Base-by-base conservation (phyloP, 2,329 filamentous ascomycete genomes). In the Dactylellina sp. region DNA sequence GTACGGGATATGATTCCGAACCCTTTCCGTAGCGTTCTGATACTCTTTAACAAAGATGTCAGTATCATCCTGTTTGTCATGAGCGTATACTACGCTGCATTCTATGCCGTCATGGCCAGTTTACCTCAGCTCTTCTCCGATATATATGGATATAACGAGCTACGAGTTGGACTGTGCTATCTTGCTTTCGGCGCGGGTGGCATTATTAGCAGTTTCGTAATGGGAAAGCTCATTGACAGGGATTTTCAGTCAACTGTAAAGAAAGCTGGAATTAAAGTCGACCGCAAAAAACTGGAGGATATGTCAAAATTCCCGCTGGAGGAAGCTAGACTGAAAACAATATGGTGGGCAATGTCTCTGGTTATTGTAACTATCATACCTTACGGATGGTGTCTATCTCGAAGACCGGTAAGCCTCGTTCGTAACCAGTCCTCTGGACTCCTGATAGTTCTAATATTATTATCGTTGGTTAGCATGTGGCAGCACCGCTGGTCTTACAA, bases 161-260 rank as follows among this genome's bases (percentile, higher is more conserved):
- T 75, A 7, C n/a, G 64, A 22, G 44, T 75, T 35, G 71, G 71
- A 7, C 24, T 75, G 18, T 68, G 57, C 32, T 75, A 59, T 22
- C 56, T 75, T 28, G 49, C 71, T 7, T 66, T 63, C 9, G 71
- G 71, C 22, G 35, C 55, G 7, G 70, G 62, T 28, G 63, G 49
- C 1, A 70, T 70, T 6, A 25, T 75, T 12, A 50, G 56, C 20
- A 70, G 63, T 20, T 44, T 70, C 22, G 28, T 47, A 4, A 70
- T 42, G 3, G 89, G 91, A 3, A 83, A 84, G 1, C 76, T 87
- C 0, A 84, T 91, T 37, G 90, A 92, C 80, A 88, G 86, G 84
- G 93, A 93, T 80, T 96, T 91, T 80, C 84, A 87, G 5, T 86
- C 89, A 40, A 85, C 88, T 50, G 90, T 91, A 0, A 84, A 82